Conservation (phyloP, 2,329 filamentous ascomycete genomes). For the Amesomyces nigricolor region DNA sequence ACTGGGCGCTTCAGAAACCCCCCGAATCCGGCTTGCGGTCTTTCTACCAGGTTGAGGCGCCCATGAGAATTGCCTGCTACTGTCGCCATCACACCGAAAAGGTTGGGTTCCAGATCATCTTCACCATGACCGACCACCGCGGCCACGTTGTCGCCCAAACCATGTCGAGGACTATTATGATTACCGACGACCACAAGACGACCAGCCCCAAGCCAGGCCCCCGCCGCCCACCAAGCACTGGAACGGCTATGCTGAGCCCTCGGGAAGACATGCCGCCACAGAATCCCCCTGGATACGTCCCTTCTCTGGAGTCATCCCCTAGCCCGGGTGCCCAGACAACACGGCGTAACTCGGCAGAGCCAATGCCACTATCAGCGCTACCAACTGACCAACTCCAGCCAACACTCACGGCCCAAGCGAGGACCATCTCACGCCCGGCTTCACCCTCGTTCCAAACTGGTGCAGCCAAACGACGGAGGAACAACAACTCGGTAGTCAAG, state of each 20-base stretch:
- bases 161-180: constrained; percentile 85
- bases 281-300: background rate
- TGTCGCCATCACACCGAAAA: constrained; percentile 95
- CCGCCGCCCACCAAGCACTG: constrained; percentile 25
- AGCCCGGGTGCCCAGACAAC: constrained; percentile 11
- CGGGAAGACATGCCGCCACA: constrained; percentile 7
- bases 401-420: constrained; percentile 4
- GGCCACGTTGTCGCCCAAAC: constrained; percentile 76
- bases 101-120: constrained; percentile 84
- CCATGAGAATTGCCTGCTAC: constrained; percentile 96
- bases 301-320: constrained; percentile 13
- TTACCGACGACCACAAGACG: constrained; percentile 97
- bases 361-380: constrained; percentile 1
- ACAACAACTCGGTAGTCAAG: constrained; percentile 60
- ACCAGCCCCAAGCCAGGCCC: constrained; percentile 44
- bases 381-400: constrained; percentile 7
- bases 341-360: constrained; percentile 8
- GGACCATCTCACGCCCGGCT: constrained; percentile 56
- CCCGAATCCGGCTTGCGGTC: constrained; percentile 10
- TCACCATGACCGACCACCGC: constrained; percentile 80
- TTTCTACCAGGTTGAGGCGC: constrained; percentile 68
- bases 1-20: constrained; percentile 56
- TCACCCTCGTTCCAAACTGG: constrained; percentile 65
- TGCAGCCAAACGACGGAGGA: constrained; percentile 74
- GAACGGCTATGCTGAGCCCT: constrained; percentile 10